These are phyloP conservation scores for Puccinia coronata DNA, from an alignment of 1,284 basidiomycete species.

Conservation along the genomic window DNA sequence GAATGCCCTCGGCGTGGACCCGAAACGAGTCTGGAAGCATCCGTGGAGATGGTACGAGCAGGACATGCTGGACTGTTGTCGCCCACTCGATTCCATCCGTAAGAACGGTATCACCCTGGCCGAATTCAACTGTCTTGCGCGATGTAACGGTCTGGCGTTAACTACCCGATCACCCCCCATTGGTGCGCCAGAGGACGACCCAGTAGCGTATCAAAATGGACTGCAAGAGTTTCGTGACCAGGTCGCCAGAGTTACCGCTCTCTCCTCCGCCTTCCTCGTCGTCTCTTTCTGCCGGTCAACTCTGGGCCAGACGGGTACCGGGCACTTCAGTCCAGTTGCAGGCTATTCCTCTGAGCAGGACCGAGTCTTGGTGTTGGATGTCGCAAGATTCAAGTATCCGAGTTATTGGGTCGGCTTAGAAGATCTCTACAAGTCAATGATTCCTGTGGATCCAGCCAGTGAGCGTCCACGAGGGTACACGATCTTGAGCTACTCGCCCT, in stretches of 20 bases:
- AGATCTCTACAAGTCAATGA: conserved; percentile 53
- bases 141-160: conserved; percentile 54
- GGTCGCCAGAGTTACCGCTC: conserved; percentile 39
- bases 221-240: conserved; percentile 52
- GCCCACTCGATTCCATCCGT: conserved; percentile 52
- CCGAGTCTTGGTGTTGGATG: conserved; percentile 54
- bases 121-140: conserved; percentile 55
- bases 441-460: conserved; percentile 54
- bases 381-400: conserved; percentile 55
- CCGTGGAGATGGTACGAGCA: conserved; percentile 55
- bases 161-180: not conserved
- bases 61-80: conserved; percentile 55
- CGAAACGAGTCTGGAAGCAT: conserved; percentile 53
- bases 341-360: conserved; percentile 53
- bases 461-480: conserved; percentile 54
- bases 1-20: conserved; percentile 55
- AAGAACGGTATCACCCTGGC: conserved; percentile 53
- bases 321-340: conserved; percentile 54
- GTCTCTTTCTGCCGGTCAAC: conserved; percentile 52
- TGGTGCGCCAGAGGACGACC: conserved; percentile 3
- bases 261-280: conserved; percentile 51
- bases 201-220: not conserved
- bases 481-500: conserved; percentile 50
- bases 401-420: conserved; percentile 51
- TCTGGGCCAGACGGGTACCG: conserved; percentile 55